Evolutionary conservation across 805 yeast species (phyloP).

Genomic region (Wickerhamia fluorescens): DNA sequence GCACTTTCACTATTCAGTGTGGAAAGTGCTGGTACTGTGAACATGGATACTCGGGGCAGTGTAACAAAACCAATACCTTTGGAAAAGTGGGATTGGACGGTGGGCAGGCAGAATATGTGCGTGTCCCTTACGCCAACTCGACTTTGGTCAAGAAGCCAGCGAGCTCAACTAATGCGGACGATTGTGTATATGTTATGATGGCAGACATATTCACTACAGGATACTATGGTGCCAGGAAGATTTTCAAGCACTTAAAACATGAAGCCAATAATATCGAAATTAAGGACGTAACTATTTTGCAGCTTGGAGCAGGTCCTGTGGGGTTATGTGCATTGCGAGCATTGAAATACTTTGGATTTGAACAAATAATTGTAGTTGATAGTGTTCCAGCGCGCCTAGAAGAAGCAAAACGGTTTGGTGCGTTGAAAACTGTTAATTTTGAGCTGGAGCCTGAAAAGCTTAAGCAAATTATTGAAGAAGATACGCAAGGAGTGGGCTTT

Average conservation of each 20-base stretch:
- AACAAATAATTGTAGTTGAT: slow-evolving; percentile 41
- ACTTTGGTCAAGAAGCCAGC: slow-evolving; percentile 41
- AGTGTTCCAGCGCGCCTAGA: slow-evolving; percentile 40
- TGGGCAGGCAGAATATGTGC: slow-evolving; percentile 56
- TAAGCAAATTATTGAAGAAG: slow-evolving; percentile 20
- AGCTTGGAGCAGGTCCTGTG: slow-evolving; percentile 57
- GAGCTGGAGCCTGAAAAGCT: slow-evolving; percentile 25
- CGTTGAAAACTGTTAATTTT: slow-evolving; percentile 39
- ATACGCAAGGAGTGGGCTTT: slow-evolving; percentile 44
- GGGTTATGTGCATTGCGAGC: slow-evolving; percentile 47
- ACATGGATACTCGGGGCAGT: slow-evolving; percentile 48
- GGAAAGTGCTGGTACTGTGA: slow-evolving; percentile 54
- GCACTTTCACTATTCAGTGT: slow-evolving; percentile 49
- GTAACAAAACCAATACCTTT: slow-evolving; percentile 48
- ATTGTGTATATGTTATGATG: slow-evolving; percentile 46
- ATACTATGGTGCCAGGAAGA: slow-evolving; percentile 49
- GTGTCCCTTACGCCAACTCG: slow-evolving; percentile 51
- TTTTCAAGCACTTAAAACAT: slow-evolving; percentile 32
- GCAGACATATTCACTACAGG: slow-evolving; percentile 64
- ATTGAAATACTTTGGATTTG: slow-evolving; percentile 38
- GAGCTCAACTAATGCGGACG: slow-evolving; percentile 22
- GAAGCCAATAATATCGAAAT: slow-evolving; percentile 17
- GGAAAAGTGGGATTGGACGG: slow-evolving; percentile 54
- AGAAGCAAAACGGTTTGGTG: slow-evolving; percentile 42
- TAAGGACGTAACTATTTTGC: slow-evolving; percentile 35